Conservation (phyloP, 164 flowering plant species). For the Cinnamomum chago region DNA sequence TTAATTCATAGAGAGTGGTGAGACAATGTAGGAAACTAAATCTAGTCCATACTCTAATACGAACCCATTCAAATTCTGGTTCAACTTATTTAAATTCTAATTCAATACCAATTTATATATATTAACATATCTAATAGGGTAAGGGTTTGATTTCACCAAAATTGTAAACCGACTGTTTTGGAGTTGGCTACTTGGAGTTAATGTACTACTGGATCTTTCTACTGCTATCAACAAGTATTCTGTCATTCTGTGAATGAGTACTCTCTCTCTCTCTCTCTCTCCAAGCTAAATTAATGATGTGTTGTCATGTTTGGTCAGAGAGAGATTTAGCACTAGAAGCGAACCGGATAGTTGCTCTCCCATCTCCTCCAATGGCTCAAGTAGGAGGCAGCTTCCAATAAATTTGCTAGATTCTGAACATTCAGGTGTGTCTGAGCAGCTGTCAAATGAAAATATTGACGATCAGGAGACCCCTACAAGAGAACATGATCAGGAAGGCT, state of each 20-base stretch:
- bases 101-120: no score
- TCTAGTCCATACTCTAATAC: not conserved
- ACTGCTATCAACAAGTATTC: no score
- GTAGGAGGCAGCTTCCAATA: slow-evolving; percentile 9
- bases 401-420: slow-evolving; percentile 8
- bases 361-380: slow-evolving; percentile 9
- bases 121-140: no score
- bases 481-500: slow-evolving; percentile 13
- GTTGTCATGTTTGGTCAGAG: slow-evolving; percentile 31
- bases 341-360: slow-evolving; percentile 8
- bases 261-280: not conserved
- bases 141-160: no score
- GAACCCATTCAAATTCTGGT: not conserved
- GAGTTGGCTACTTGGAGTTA: no score
- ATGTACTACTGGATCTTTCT: no score
- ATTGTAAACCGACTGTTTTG: no score
- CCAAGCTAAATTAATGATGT: not conserved
- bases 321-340: slow-evolving; percentile 31
- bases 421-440: slow-evolving; percentile 11
- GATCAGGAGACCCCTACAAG: slow-evolving; percentile 12
- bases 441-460: slow-evolving; percentile 7
- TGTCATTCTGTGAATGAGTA: no score
- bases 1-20: not conserved
- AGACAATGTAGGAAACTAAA: not conserved
- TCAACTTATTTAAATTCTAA: no score